Base-by-base conservation (phyloP, 371 early-diverging fungal species). In the Blakeslea trispora region DNA sequence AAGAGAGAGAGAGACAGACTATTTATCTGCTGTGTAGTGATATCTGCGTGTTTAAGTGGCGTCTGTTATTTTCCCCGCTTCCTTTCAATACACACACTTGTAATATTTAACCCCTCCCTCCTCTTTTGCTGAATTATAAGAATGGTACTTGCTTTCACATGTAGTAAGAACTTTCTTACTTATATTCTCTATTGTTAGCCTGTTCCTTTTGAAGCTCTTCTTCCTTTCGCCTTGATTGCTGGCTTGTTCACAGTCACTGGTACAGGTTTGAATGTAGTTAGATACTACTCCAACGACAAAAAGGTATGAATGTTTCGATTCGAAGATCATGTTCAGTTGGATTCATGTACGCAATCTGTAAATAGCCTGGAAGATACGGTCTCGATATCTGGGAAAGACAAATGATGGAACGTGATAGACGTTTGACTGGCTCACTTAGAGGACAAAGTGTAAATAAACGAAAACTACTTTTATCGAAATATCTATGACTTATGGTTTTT, bases 321-420 rank as follows among this genome's bases (percentile, higher is more conserved):
- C n/a, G n/a, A n/a, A n/a, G n/a, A n/a, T n/a, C n/a, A n/a, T n/a
- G n/a, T n/a, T n/a, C n/a, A n/a, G n/a, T n/a, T n/a, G n/a, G n/a
- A n/a, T n/a, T n/a, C n/a, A n/a, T n/a, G n/a, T n/a, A n/a, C n/a
- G n/a, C n/a, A 37, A 31, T 31, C 55, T 18, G 24, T 11, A 22
- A 3, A 41, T 53, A 63, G 63, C 63, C 63, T 46, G 40, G 41
- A 44, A 63, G 63, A 63, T 57, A 57, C 32, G 57, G 57, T 21
- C 63, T 79, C 53, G 79, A 79, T 60, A 57, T 44, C 41, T 79
- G 76, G 76, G 79, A 79, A 19, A 59, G 57, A 18, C 76, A 76
- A 70, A 79, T 79, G 79, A 76, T 79, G 79, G 76, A 79, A 55
- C 79, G 79, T 59, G 79, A 79, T 49, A 71, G 75, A 70, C 79